Conservation (phyloP, 2,329 filamentous ascomycete species). For the Microdochium trichocladiopsis region DNA sequence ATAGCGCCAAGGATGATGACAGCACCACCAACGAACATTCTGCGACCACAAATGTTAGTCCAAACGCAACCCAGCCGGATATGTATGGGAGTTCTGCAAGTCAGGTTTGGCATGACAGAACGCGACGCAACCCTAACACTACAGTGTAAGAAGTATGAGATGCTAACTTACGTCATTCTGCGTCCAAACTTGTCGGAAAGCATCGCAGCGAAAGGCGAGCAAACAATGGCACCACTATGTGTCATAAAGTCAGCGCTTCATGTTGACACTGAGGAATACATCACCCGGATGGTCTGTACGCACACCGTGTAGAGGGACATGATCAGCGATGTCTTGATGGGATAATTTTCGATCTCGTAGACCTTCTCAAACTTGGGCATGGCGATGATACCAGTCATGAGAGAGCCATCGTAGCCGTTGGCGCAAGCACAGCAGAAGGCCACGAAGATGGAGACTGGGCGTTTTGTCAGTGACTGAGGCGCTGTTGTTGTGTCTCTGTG, state of each 20-base stretch:
- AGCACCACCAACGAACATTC: constrained; percentile 34
- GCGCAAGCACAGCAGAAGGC: constrained; percentile 38
- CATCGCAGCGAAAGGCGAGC: constrained; percentile 32
- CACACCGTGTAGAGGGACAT: constrained; percentile 42
- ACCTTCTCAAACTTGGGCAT: constrained; percentile 33
- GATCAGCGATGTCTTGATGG: constrained; percentile 30
- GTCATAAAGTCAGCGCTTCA: too few species aligned
- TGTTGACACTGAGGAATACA: too few species aligned
- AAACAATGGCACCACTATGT: constrained; percentile 32
- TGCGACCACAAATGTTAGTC: background rate
- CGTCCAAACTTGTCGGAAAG: constrained; percentile 37
- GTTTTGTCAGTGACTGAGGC: constrained; percentile 2
- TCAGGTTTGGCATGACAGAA: too few species aligned
- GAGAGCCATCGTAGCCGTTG: constrained; percentile 40
- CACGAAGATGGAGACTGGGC: constrained; percentile 32
- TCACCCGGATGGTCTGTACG: constrained; percentile 9
- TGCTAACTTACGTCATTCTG: constrained; percentile 19
- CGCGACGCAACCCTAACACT: too few species aligned
- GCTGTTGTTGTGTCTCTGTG: too few species aligned
- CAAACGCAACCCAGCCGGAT: background rate
- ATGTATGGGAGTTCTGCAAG: background rate
- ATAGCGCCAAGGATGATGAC: constrained; percentile 37
- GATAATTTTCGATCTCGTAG: constrained; percentile 30
- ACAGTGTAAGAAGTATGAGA: too few species aligned
- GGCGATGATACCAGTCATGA: constrained; percentile 35